Evolutionary conservation across 2,329 filamentous ascomycete genomes (phyloP), one percentile per base, ranked within the genome.

Genomic region (Ophiostoma ips): DNA sequence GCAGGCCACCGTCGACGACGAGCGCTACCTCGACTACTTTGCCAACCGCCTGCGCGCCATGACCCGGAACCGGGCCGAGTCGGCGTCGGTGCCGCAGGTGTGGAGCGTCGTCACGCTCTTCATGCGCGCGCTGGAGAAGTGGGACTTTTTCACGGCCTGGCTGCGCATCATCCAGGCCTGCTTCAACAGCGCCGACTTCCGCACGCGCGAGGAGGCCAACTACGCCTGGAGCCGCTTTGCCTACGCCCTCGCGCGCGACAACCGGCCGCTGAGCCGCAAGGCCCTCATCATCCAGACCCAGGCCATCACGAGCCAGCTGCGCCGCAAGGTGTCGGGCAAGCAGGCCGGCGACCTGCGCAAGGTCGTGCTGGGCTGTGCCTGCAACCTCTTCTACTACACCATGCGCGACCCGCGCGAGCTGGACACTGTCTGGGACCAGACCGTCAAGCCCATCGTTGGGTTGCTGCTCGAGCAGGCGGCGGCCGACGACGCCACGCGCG

Each of bases 41-140:
- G 76, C 77, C 37, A 70, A 76, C 18, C 76, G 78, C 31, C 70
- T 96, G 49, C 75, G 75, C 50, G 69, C 72, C 11, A 86, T 92
- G 80, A 71, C 83, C 24, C 75, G 79, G 55, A 71, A 75, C 46
- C 79, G 72, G 55, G 75, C 79, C 12, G 74, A 77, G 19, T 77
- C 76, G 10, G 64, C 72, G 0, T 71, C 78, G 36, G 88, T 94
- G 1, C 89, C 92, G 6, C 84, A 88, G 56, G 86, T 96, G 19
- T 96, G 90, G 90, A 84, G 84, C 52, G 77, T 87, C 34, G 71
- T 94, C 2, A 78, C 90, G 7, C 72, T 95, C 2, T 79, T 95
- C 50, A 70, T 95, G 45, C 79, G 84, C 66, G 79, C 66, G 64
- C 79, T 70, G 60, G 79, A 69, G 56, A 81, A 62, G 67, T 96